Evolutionary conservation across 139 green algal species (phyloP).

Genomic region (Volvox africanus): DNA sequence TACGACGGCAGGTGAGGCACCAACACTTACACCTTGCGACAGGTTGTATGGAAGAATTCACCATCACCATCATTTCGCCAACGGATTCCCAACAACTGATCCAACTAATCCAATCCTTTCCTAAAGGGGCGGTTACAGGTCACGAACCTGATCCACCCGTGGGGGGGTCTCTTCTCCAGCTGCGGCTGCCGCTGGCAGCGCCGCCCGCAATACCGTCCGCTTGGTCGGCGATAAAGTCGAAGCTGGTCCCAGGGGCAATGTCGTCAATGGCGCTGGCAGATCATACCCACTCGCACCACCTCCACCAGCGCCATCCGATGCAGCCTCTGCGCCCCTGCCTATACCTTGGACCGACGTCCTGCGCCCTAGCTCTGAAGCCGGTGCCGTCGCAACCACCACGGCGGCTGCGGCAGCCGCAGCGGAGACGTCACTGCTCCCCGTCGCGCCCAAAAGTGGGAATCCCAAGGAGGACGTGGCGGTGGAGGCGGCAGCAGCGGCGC

Average conservation of each 20-base stretch:
- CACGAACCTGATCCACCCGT: background rate
- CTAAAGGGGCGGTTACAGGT: no score
- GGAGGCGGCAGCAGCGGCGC: background rate
- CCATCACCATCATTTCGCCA: background rate
- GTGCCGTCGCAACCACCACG: background rate
- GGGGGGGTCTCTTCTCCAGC: slow-evolving; percentile 17
- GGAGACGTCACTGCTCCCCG: background rate
- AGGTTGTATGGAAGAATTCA: no score
- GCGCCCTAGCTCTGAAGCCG: background rate
- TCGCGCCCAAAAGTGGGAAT: background rate
- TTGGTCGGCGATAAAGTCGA: background rate
- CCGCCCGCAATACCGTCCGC: slow-evolving; percentile 38
- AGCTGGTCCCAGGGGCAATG: background rate
- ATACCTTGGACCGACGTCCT: background rate
- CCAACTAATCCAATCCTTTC: background rate
- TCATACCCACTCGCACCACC: background rate
- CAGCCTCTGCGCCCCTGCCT: background rate
- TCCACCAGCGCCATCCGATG: background rate
- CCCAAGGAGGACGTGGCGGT: background rate
- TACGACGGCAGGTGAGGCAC: no score
- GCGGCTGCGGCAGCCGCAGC: background rate
- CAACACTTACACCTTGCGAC: no score
- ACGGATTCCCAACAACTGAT: background rate
- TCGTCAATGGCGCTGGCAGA: background rate
- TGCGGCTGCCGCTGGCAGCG: background rate